Conservation (phyloP, 1,139 yeast species). For the Yamadazyma atlantica region DNA sequence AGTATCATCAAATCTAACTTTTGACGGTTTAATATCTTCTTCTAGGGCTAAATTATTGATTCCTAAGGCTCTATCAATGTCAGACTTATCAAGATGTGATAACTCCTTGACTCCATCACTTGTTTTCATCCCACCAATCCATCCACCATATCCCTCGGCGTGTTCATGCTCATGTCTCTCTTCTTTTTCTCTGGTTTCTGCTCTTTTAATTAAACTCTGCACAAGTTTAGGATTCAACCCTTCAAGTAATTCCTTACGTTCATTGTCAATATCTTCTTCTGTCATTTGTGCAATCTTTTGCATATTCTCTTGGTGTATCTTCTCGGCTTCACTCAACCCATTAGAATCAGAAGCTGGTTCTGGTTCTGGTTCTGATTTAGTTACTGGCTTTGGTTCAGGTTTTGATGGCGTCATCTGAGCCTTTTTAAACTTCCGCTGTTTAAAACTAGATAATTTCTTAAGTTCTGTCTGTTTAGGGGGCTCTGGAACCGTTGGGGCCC, state of each 20-base stretch:
- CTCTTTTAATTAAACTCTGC: conserved; percentile 51
- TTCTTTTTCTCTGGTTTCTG: conserved; percentile 27
- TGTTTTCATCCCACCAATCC: conserved; percentile 68
- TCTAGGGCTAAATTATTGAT: conserved; percentile 14
- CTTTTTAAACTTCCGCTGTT: conserved; percentile 12
- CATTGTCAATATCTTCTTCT: conserved; percentile 61
- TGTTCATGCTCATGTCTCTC: conserved; percentile 33
- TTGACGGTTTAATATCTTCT: conserved; percentile 16
- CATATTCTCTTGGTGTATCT: conserved; percentile 75
- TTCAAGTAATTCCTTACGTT: conserved; percentile 64
- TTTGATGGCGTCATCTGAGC: conserved; percentile 15
- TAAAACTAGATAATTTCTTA: conserved; percentile 47
- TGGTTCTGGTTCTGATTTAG: conserved; percentile 21
- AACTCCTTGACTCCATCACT: conserved; percentile 33
- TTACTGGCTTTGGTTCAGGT: conserved; percentile 2
- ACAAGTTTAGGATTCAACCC: conserved; percentile 70
- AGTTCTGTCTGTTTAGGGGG: conserved; percentile 14
- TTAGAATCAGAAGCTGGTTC: not conserved
- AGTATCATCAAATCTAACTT: conserved; percentile 43
- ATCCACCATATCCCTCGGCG: conserved; percentile 67
- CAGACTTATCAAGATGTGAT: conserved; percentile 36
- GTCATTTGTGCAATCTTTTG: conserved; percentile 63
- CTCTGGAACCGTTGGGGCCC: conserved; percentile 33
- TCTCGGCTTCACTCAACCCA: conserved; percentile 55
- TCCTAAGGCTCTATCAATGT: conserved; percentile 43